Evolutionary conservation across 208 protist species (phyloP).

Genomic region (Leishmania lainsoni): DNA sequence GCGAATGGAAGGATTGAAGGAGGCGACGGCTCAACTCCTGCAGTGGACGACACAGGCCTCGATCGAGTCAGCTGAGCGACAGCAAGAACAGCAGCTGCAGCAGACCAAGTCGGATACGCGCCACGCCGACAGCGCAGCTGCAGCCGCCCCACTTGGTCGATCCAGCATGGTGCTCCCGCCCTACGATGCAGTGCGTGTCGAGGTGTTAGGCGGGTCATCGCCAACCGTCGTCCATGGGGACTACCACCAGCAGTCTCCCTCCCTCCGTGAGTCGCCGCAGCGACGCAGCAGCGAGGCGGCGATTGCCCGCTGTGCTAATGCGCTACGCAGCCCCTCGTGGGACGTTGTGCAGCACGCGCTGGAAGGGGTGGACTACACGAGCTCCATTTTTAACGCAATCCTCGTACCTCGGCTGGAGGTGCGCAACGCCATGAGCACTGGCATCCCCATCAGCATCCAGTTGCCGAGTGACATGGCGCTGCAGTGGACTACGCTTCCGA

Average conservation of each 20-base stretch:
- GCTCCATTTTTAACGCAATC: conserved; percentile 62
- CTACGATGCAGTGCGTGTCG: conserved; percentile 64
- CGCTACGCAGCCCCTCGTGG: conserved; percentile 44
- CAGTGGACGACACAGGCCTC: conserved; percentile 55
- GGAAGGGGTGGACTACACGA: conserved; percentile 55
- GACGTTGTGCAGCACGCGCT: conserved; percentile 69
- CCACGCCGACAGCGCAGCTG: not conserved
- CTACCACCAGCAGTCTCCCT: not conserved
- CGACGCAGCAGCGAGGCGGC: not conserved
- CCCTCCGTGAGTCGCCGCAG: not conserved
- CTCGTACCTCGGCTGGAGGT: conserved; percentile 59
- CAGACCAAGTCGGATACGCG: not conserved
- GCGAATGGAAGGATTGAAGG: conserved; percentile 64
- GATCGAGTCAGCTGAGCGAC: conserved; percentile 48
- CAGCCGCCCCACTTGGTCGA: not conserved
- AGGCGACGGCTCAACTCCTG: conserved; percentile 50
- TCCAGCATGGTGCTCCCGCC: conserved; percentile 26
- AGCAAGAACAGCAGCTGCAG: not conserved
- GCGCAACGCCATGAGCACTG: conserved; percentile 52
- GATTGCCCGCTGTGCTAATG: not conserved
- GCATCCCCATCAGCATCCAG: conserved; percentile 44
- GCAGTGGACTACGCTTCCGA: conserved; percentile 39
- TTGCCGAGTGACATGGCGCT: conserved; percentile 33
- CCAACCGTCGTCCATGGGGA: conserved; percentile 2
- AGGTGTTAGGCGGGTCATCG: conserved; percentile 41